phyloP scores from a whole-genome alignment of 352 stramenopile genomes.

The Thalassiosira mediterranea region DNA sequence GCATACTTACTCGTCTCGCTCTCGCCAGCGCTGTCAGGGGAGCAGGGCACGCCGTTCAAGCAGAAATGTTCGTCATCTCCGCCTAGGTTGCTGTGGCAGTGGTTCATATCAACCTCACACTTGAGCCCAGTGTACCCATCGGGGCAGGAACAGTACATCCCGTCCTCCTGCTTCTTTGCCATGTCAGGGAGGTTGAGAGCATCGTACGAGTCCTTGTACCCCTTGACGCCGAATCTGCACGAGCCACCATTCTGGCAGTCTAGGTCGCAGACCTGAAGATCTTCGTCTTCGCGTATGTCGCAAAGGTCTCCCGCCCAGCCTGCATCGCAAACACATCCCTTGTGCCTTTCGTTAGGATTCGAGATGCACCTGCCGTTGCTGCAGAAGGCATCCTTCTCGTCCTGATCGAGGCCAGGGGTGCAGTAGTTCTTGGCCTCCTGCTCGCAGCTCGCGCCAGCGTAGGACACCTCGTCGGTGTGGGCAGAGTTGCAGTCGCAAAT shows the following conservation, averaged over 20 bases:
- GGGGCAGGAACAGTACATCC: slow-evolving; percentile 67
- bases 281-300: slow-evolving; percentile 39
- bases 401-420: slow-evolving; percentile 31
- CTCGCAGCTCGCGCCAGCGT: slow-evolving; percentile 31
- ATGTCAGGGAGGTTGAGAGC: slow-evolving; percentile 19
- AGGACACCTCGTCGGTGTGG: slow-evolving; percentile 34
- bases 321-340: slow-evolving; percentile 34
- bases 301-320: slow-evolving; percentile 46
- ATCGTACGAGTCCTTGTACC: slow-evolving; percentile 42
- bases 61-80: slow-evolving; percentile 30
- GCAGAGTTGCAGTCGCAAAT: slow-evolving; percentile 45
- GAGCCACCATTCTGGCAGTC: slow-evolving; percentile 44
- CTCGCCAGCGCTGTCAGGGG: slow-evolving; percentile 12
- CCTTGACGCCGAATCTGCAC: slow-evolving; percentile 43
- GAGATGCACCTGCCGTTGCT: slow-evolving; percentile 35
- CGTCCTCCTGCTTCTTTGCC: slow-evolving; percentile 30
- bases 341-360: slow-evolving; percentile 24
- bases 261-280: slow-evolving; percentile 30
- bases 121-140: slow-evolving; percentile 55
- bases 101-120: slow-evolving; percentile 56
- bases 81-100: slow-evolving; percentile 24
- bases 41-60: slow-evolving; percentile 36
- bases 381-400: slow-evolving; percentile 45
- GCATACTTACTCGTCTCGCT: slow-evolving; percentile 30
- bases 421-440: slow-evolving; percentile 32